phyloP scores from a whole-genome alignment of 768 basidiomycete genomes.

The Mycena vitilis region DNA sequence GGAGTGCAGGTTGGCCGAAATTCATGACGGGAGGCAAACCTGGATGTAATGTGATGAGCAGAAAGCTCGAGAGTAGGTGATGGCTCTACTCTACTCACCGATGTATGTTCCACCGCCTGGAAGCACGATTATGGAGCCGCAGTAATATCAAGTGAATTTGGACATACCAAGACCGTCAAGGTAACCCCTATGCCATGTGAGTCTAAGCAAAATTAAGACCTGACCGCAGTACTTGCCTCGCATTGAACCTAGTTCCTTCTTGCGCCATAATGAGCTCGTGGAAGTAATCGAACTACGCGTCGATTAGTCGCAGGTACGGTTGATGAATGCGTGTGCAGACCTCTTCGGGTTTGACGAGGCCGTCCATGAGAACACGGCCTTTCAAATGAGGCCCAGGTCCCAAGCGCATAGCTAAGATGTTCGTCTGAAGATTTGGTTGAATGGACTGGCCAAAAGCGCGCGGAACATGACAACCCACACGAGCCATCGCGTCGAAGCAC shows the following conservation, averaged over 20 bases:
- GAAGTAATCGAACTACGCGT: conserved; percentile 78
- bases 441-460: neutral
- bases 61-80: neutral
- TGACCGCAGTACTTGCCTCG: conserved; percentile 4
- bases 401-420: conserved; percentile 82
- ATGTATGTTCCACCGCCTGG: conserved; percentile 55
- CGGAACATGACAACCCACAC: conserved; percentile 40
- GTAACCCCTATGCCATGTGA: conserved; percentile 61
- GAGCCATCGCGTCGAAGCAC: conserved; percentile 81
- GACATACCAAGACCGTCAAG: conserved; percentile 69
- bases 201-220: conserved; percentile 42
- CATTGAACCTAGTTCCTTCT: conserved; percentile 76
- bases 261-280: conserved; percentile 81
- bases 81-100: conserved; percentile 34
- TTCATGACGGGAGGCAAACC: conserved; percentile 85
- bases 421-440: conserved; percentile 34
- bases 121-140: neutral
- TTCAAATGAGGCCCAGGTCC: conserved; percentile 90
- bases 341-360: conserved; percentile 81
- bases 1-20: conserved; percentile 75
- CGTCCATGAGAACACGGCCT: conserved; percentile 79
- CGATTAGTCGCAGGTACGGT: neutral
- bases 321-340: conserved; percentile 42
- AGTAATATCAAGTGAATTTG: neutral
- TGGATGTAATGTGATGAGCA: conserved; percentile 24